Base-by-base conservation (phyloP, 2,329 filamentous ascomycete genomes). In the Colletotrichum sidae region DNA sequence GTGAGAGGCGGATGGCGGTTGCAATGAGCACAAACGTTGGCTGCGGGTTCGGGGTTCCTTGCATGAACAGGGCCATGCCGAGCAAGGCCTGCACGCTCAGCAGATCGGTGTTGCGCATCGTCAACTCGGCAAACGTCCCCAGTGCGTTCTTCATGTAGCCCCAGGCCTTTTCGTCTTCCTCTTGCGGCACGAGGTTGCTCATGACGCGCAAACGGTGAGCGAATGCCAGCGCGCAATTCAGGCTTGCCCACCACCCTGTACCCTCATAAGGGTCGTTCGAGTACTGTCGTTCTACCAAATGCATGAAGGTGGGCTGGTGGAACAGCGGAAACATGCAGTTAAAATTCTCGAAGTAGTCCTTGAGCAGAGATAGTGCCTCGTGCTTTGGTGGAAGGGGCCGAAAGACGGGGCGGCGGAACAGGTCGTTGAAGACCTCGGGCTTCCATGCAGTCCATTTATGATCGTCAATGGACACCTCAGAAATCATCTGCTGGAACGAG, bases 291-390 rank as follows among this genome's bases (percentile, higher is more conserved):
- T 98, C 94, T 38, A 97, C 94, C 6, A 98, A 84, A 74, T 97
- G 94, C 93, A 98, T 98, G 75, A 99, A 99, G 0, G 96, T 98
- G 1, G 95, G 94, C 76, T 97, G 94, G 77, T 99, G 96, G 74
- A 97, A 99, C 4, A 99, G 84, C 6, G 96, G 96, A 74, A 98
- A 97, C 87, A 98, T 95, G 87, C 93, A 96, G 81, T 99, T 99
- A 85, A 99, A 98, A 79, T 97, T 97, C 73, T 97, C 93, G 70
- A 99, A 99, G 74, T 91, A 99, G 77, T 99, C 96, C 77, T 92
- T 93, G 67, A 97, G 87, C 42, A 98, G 81, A 1, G 93, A 96
- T 67, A 96, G 78, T 1, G 94, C 93, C 79, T 97, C 94, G n/a
- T 89, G 84, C 77, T 96, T 96, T 1, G 92, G 84, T 3, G 96